phyloP scores from a whole-genome alignment of 2,329 filamentous ascomycete genomes.

The Coniochaeta sp. region DNA sequence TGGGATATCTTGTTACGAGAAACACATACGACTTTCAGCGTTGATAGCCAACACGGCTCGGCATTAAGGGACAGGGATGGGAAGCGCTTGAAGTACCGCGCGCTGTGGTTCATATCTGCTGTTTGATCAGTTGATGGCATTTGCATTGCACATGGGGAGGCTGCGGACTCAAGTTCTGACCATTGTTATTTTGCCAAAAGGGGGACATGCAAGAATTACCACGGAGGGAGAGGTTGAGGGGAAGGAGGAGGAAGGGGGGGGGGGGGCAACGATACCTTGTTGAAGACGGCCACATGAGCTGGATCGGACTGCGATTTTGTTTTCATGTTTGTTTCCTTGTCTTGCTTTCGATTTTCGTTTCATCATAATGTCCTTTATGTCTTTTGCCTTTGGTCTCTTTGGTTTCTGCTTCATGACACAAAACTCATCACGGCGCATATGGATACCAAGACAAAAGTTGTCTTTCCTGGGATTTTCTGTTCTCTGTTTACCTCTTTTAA shows the following conservation, averaged over 20 bases:
- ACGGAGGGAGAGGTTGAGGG: neutral
- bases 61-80: too few relatives aligned
- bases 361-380: neutral
- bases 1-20: neutral
- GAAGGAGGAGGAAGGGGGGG: neutral
- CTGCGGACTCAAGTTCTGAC: neutral
- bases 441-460: neutral
- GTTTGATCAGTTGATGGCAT: neutral
- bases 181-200: neutral
- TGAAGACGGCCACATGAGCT: too few relatives aligned
- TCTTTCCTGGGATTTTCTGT: neutral
- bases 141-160: neutral
- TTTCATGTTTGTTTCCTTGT: neutral
- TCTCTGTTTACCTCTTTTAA: neutral
- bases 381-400: neutral
- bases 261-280: neutral
- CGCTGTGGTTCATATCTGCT: neutral
- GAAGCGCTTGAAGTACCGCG: neutral
- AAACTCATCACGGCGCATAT: neutral
- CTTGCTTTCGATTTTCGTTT: neutral
- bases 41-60: too few relatives aligned
- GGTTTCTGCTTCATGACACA: neutral
- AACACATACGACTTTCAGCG: neutral
- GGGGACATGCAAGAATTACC: neutral
- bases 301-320: neutral